Evolutionary conservation across 805 yeast species (phyloP), one percentile per base, ranked within the genome.

Genomic region (Sungouiella thailandica): DNA sequence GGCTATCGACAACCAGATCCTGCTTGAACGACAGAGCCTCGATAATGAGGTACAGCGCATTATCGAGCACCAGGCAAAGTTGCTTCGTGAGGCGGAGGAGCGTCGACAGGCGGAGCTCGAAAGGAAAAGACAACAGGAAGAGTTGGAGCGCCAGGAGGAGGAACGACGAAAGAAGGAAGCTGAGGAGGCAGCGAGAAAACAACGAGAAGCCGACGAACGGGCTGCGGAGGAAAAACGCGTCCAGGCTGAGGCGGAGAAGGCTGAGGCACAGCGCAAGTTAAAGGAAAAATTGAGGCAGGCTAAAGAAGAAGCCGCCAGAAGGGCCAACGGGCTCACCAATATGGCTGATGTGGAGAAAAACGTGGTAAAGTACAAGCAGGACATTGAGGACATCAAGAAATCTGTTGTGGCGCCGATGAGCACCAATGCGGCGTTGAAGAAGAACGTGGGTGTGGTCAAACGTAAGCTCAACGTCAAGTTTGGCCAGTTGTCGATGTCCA

Each of bases 401-500:
- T 68, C 74, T 14, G 68, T 89, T 10, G 78, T 78, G 3, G 69
- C 63, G 9, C 74, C 75, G 7, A 69, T 87, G 20, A 53, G 57
- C n/a, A 42, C 44, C 10, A 68, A 80, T 45, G 70, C 73, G 17
- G 72, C 64, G 19, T 50, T 74, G 23, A 80, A 80, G 46, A 74
- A 72, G 30, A 52, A 57, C n/a, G 69, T 79, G 23, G 68, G 72
- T 13, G 69, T 71, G n/a, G 70, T 78, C 35, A 82, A 81, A 51
- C 67, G 96, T 31, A 78, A 80, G 48, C 76, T 93, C 45, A 86
- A 86, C 51, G 93, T 96, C 5, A 83, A 82, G 52, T 78, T 93
- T 45, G 97, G 98, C 9, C 97, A 93, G 60, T 65, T 93, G 40
- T 87, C 96, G 2, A 80, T 78, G 50, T 78, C 88, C 34, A 58